Evolutionary conservation across 192 early-diverging fungal genomes (phyloP).

Genomic region (Rhizophagus clarus): DNA sequence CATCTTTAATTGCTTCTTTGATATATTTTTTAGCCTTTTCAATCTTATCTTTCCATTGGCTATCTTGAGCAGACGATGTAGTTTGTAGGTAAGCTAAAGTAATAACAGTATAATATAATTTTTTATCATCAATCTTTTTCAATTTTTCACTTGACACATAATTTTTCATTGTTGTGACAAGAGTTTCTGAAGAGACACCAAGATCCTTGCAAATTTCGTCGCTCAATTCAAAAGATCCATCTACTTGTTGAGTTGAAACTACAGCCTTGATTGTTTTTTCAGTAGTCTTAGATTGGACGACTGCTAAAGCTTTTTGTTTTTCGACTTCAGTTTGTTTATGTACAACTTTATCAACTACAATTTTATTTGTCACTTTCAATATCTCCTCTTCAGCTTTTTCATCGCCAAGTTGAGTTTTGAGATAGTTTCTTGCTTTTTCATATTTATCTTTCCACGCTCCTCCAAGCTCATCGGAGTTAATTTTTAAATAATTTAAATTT

Average conservation of each 20-base stretch:
- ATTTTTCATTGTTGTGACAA: background rate
- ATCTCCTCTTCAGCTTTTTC: background rate
- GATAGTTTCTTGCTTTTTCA: background rate
- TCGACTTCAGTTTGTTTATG: background rate
- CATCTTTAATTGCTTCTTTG: background rate
- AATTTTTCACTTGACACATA: background rate
- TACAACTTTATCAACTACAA: background rate
- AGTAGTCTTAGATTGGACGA: background rate
- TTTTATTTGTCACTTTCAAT: background rate
- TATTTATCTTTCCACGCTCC: background rate
- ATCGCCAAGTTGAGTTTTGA: background rate
- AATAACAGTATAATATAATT: background rate
- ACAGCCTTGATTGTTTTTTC: background rate
- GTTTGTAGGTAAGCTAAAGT: background rate
- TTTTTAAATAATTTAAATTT: background rate
- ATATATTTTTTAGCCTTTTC: background rate
- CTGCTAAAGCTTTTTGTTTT: background rate
- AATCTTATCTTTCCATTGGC: background rate
- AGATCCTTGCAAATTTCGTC: background rate
- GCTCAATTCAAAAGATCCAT: slow-evolving; percentile 14
- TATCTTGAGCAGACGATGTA: background rate
- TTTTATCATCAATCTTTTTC: background rate
- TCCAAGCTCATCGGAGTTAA: background rate
- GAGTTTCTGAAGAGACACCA: background rate
- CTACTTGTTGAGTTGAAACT: background rate